A percentile compares a stretch with the other conserved stretches of the same genome.
These are phyloP conservation scores for Geosmithia putterillii DNA, from an alignment of 2,329 filamentous ascomycete species.

Conservation along the genomic window DNA sequence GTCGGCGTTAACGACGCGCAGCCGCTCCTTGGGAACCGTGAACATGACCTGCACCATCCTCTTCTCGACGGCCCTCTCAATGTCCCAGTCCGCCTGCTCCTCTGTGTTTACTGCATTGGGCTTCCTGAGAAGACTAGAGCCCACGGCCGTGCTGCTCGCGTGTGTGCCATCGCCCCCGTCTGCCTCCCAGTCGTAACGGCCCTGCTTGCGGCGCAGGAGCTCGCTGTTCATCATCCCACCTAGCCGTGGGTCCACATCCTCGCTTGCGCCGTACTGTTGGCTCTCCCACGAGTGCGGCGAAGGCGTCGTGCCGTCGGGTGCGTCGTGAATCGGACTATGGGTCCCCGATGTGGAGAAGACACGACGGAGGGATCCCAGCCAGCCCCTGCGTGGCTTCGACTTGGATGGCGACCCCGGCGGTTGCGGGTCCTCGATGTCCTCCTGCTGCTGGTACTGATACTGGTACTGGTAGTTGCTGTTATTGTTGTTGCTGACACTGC, in stretches of 20 bases:
- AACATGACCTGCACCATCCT: conserved; percentile 78
- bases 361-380: conserved; percentile 56
- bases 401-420: conserved; percentile 44
- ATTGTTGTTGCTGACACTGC: conserved; percentile 1
- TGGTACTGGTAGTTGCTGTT: conserved; percentile 1
- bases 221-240: conserved; percentile 27
- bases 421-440: conserved; percentile 18
- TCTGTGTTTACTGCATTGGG: neutral
- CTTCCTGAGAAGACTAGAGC: neutral
- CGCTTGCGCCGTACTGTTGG: conserved; percentile 1
- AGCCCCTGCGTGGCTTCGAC: conserved; percentile 42
- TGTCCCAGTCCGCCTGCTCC: conserved; percentile 61
- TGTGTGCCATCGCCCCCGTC: conserved; percentile 9
- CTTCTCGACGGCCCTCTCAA: conserved; percentile 60
- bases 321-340: neutral
- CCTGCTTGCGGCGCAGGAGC: conserved; percentile 41
- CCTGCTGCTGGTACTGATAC: neutral
- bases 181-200: conserved; percentile 39
- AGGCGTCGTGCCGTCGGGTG: conserved; percentile 10
- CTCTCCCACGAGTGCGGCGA: conserved; percentile 3
- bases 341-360: conserved; percentile 39
- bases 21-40: conserved; percentile 74
- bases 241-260: conserved; percentile 14
- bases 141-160: neutral
- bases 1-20: conserved; percentile 80